Evolutionary conservation across 345 rosid species (phyloP), one percentile per base, ranked within the genome.

Genomic region (Sonneratia caseolaris): DNA sequence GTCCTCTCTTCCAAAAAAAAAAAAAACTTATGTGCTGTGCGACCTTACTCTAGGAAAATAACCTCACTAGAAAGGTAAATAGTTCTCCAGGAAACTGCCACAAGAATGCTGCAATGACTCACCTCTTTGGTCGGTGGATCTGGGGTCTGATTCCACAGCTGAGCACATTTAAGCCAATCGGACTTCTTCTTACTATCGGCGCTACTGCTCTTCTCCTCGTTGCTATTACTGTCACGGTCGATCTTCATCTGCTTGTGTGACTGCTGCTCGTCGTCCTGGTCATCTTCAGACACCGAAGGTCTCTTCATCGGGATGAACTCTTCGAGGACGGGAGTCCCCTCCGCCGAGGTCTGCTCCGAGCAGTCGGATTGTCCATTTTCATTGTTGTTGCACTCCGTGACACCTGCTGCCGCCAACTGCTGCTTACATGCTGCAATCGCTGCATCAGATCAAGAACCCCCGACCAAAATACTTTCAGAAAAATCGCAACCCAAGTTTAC

Each of bases 101-200:
- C 43, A 40, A 47, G 15, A 47, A 47, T 47, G 51, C 51, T 9
- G 51, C 51, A 47, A 47, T 47, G 3, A 47, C 13, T 38, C 47
- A 88, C 93, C 83, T 81, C 84, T 68, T 78, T 79, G 1, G 69
- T 57, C 35, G 76, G 74, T 37, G 79, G 88, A 89, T 88, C 93
- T 71, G 91, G 84, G 64, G 87, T 82, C 22, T 84, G 94, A 61
- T 90, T 88, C 99, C 97, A 95, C 59, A 95, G 75, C 84, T 89
- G 99, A 66, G 88, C 97, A 84, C 97, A 92, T 85, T 91, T 86
- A 84, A 95, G 99, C 99, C 99, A 95, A 57, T 95, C 97, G 0
- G 97, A 89, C 82, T 92, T 95, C 84, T 80, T 86, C 76, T 81
- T 88, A 37, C 86, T 85, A 38, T 68, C 37, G 36, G 64, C 78